Conservation (phyloP, 164 flowering plant species). For the Euptelea pleiosperma region DNA sequence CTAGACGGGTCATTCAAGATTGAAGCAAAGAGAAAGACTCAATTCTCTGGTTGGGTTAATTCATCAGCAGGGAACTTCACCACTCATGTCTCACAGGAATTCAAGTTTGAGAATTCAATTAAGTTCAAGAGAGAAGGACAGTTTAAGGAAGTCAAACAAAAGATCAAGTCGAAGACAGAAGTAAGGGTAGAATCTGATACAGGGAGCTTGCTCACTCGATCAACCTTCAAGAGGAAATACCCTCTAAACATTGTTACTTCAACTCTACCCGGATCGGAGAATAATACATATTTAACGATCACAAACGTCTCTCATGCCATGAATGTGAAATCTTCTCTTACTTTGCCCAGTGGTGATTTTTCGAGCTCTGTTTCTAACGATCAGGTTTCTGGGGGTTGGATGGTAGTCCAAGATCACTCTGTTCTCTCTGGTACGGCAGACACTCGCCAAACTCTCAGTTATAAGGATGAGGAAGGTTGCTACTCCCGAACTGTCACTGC, state of each 20-base stretch:
- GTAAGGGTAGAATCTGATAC: slow-evolving; percentile 21
- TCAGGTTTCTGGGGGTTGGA: slow-evolving; percentile 63
- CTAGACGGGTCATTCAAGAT: slow-evolving; percentile 60
- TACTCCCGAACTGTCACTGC: slow-evolving; percentile 38
- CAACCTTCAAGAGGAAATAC: slow-evolving; percentile 22
- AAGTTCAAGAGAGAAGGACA: slow-evolving; percentile 41
- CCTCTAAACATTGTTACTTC: slow-evolving; percentile 40
- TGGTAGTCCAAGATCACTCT: slow-evolving; percentile 60
- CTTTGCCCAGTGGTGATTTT: slow-evolving; percentile 4
- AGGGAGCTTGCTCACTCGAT: slow-evolving; percentile 20
- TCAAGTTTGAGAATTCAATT: slow-evolving; percentile 42
- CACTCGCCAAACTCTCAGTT: slow-evolving; percentile 45
- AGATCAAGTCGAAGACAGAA: slow-evolving; percentile 30
- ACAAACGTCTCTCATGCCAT: slow-evolving; percentile 43
- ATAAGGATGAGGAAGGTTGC: slow-evolving; percentile 38
- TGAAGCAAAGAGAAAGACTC: slow-evolving; percentile 30
- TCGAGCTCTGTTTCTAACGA: slow-evolving; percentile 26
- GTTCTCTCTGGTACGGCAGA: slow-evolving; percentile 57
- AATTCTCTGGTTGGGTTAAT: slow-evolving; percentile 58
- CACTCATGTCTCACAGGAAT: slow-evolving; percentile 27
- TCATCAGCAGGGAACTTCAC: slow-evolving; percentile 58
- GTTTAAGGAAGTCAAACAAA: slow-evolving; percentile 46
- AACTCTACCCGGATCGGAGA: slow-evolving; percentile 30
- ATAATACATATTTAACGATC: slow-evolving; percentile 24
- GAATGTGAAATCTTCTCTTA: slow-evolving; percentile 24